A percentile compares a stretch with the other conserved stretches of the same genome.
Evolutionary conservation across 2,329 filamentous ascomycete genomes (phyloP).

Genomic region (Chaetomium olivaceum): DNA sequence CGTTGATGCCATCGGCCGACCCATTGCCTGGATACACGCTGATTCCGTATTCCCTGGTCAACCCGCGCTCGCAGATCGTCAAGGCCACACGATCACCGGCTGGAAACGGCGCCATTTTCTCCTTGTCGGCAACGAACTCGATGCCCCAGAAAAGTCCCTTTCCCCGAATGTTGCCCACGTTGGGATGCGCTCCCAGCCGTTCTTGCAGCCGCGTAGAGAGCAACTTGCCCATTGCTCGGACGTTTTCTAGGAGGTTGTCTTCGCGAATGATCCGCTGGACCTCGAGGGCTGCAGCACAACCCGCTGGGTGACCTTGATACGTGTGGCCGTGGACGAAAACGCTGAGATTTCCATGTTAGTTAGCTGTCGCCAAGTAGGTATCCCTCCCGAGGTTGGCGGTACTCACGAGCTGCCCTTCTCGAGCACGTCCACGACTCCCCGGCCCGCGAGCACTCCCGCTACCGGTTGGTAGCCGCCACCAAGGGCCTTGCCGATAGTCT

Average conservation of each 20-base stretch:
- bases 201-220: slow-evolving; percentile 37
- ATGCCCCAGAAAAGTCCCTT: slow-evolving; percentile 49
- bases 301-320: slow-evolving; percentile 47
- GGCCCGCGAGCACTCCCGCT: slow-evolving; percentile 58
- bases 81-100: slow-evolving; percentile 37
- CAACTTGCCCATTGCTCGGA: slow-evolving; percentile 37
- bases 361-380: not conserved
- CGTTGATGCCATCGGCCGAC: slow-evolving; percentile 58
- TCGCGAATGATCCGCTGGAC: slow-evolving; percentile 44
- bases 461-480: slow-evolving; percentile 62
- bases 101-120: slow-evolving; percentile 39
- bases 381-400: not conserved
- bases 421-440: slow-evolving; percentile 51
- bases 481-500: slow-evolving; percentile 63
- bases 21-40: slow-evolving; percentile 64
- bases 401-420: slow-evolving; percentile 43
- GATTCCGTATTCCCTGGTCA: slow-evolving; percentile 40
- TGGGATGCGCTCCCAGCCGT: slow-evolving; percentile 38
- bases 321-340: slow-evolving; percentile 63
- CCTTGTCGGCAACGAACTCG: slow-evolving; percentile 45
- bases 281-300: slow-evolving; percentile 44
- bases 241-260: slow-evolving; percentile 41
- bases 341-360: slow-evolving; percentile 34
- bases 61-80: slow-evolving; percentile 38
- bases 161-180: slow-evolving; percentile 47